Base-by-base conservation (phyloP, 2,329 filamentous ascomycete species). In the Diaporthe vexans region DNA sequence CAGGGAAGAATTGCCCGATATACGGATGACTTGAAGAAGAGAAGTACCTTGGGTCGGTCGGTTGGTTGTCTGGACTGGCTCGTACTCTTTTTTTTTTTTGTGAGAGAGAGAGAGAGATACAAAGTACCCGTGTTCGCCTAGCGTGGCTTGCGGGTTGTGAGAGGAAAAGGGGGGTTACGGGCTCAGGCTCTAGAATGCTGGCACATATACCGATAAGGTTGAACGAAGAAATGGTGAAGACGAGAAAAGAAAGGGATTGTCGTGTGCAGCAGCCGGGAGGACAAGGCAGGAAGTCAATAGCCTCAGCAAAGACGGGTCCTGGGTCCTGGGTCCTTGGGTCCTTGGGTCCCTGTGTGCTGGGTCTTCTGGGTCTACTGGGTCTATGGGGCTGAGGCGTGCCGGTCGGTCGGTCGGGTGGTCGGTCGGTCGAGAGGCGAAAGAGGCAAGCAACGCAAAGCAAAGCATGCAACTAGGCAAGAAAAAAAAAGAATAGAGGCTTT, bases 61-160 rank as follows among this genome's bases (percentile, higher is more conserved):
- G 37, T 40, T 43, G 15, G 10, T 46, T 9, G 37, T 48, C 19
- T 58, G 13, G 68, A 33, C 56, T 33, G n/a, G 33, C 33, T 71
- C 69, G 69, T 52, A 52, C n/a, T 43, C 24, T 43, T 43, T 43
- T 43, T 43, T 19, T 17, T 0, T 51, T 7, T n/a, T n/a, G n/a
- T n/a, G n/a, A n/a, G n/a, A n/a, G n/a, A n/a, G n/a, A n/a, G n/a
- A n/a, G n/a, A 40, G 17, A 37, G 19, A 51, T 43, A 59, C 48
- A 61, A 71, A 71, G 43, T 71, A 61, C 43, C 57, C 33, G 69
- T 61, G 15, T 71, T 71, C 40, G 48, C 69, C 69, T 71, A 59
- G n/a, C 19, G 33, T 61, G 69, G 37, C 40, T 43, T 43, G 69
- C 56, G 33, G 33, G 43, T 61, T 35, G 43, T 21, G 33, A 19